These are phyloP conservation scores for Solanum sitiens DNA, from an alignment of 257 asterid genomes.

Conservation along the genomic window DNA sequence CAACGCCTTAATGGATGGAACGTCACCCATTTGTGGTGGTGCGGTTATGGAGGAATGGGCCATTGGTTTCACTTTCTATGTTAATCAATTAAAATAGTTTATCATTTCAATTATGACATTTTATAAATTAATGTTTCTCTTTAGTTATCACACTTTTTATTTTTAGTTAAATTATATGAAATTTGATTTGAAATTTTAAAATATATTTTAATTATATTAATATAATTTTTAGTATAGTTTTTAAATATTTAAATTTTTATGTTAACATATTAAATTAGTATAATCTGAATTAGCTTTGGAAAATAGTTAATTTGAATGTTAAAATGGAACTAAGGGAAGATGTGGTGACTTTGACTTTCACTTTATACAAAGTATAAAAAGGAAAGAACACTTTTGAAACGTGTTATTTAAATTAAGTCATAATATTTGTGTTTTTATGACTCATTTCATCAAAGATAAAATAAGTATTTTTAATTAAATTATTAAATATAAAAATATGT, in stretches of 20 bases:
- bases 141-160: not conserved
- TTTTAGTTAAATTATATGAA: too few species aligned
- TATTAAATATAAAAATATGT: too few species aligned
- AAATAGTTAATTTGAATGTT: too few species aligned
- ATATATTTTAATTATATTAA: too few species aligned
- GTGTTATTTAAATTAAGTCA: not conserved
- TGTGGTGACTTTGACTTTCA: not conserved
- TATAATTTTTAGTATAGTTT: too few species aligned
- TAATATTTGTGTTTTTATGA: accelerated
- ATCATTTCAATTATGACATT: not conserved
- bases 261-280: too few species aligned
- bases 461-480: too few species aligned
- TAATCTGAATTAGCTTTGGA: too few species aligned
- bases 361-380: not conserved
- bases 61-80: not conserved
- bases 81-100: not conserved
- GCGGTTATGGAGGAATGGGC: not conserved
- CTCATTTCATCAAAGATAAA: too few species aligned
- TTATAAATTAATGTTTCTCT: not conserved
- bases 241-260: too few species aligned
- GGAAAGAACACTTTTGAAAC: too few species aligned
- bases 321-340: not conserved
- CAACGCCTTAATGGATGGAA: not conserved
- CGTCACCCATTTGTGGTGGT: not conserved
- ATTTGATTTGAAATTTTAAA: too few species aligned